Evolutionary conservation across 2,329 filamentous ascomycete genomes (phyloP), one percentile per base, ranked within the genome.

Genomic region (Fusarium haematococcum): DNA sequence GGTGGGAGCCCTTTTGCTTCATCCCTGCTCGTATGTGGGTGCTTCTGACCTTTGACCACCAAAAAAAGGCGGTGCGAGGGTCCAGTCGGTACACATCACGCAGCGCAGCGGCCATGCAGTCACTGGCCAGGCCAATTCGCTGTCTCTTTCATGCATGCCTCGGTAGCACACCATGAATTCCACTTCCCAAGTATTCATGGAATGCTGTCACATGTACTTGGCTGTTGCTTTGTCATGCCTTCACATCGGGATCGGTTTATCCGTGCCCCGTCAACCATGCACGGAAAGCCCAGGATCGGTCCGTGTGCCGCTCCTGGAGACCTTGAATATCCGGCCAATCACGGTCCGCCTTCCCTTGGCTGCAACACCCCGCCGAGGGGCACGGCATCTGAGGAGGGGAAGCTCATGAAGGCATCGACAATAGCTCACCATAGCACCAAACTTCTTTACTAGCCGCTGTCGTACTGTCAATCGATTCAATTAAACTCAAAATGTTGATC

Each of bases 401-500:
- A 62, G 39, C 37, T 66, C 50, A 69, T 56, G 41, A 75, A 75
- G 66, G 16, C 30, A 62, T 63, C 18, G 30, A 25, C 20, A 41
- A 66, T 61, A 63, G 60, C 54, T 50, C 58, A 39, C 48, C 20
- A 30, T 57, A 56, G 25, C 33, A 32, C 37, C 48, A 61, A 33
- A 14, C 30, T 56, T 18, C 9, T 35, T 35, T 62, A 27, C 45
- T 50, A 18, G 11, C 20, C n/a, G 9, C 16, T 33, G 2, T 11
- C 4, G 20, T 10, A 57, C 35, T n/a, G 37, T 43, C 8, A 20
- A 57, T 52, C 8, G 10, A 48, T 35, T 14, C 37, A 11, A 13
- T 20, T 14, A 5, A 20, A 33, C 20, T 41, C 74, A 78, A 41
- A 68, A 90, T 90, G 88, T 80, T 90, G 77, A 86, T 90, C 80